Base-by-base conservation (phyloP, 805 yeast species). In the Nakazawaea ambrosiae region DNA sequence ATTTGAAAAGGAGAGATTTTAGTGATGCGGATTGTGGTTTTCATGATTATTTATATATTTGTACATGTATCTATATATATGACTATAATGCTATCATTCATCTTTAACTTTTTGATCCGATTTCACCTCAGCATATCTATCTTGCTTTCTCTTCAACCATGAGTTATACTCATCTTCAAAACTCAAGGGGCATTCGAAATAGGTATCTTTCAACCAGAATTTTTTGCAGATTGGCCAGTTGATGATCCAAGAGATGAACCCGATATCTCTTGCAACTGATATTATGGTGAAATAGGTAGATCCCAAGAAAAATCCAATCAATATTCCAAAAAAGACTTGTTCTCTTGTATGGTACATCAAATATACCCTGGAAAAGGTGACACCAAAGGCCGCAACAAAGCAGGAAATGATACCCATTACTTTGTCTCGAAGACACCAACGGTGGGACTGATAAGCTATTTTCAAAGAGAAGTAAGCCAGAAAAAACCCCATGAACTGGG, bases 401-500 rank as follows among this genome's bases (percentile, higher is more conserved):
- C 61, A 45, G 1, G 67, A 66, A 0, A 50, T 10, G 2, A 44
- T 8, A 38, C 63, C 66, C 32, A 62, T 53, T 0, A 19, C 1
- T 2, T 16, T 17, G 4, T 51, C 41, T 11, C 7, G n/a, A 10
- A 12, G 27, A n/a, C n/a, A n/a, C 33, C 73, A 46, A 28, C 48
- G 51, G 44, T 61, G 56, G 75, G 75, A 61, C 51, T 68, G 60
- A 45, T 55, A 46, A 56, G 58, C 39, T 40, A 70, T 27, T 36
- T 65, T 61, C 41, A 82, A 65, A 2, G 66, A 48, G 43, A 69
- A 61, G 52, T 78, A 83, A 6, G 70, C 63, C n/a, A 75, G 70
- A 45, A 82, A 78, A 54, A 78, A 92, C 2, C 95, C 94, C 88
- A 90, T 83, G 57, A 89, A 92, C 60, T 90, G 98, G 0, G 96